Percentiles rank a stretch among this genome's conserved stretches.
phyloP scores from a whole-genome alignment of 441 rosid genomes.

The Aquilaria agallochum region DNA sequence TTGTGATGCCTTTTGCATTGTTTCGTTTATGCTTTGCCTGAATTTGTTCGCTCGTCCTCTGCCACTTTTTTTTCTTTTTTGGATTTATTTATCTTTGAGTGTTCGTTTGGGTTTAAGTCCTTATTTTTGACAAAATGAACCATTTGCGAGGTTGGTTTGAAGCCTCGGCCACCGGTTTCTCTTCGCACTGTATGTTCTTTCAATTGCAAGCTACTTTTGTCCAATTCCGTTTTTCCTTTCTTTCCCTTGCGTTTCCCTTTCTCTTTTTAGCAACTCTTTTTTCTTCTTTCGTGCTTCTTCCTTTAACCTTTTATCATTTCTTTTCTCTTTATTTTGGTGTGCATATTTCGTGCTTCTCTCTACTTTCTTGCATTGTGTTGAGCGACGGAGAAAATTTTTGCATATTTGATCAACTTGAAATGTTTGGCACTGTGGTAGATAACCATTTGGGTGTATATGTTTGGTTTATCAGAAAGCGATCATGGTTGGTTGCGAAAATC shows the following conservation, averaged over 20 bases:
- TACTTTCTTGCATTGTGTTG: not conserved
- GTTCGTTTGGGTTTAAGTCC: too few species aligned
- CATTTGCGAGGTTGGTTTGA: not conserved
- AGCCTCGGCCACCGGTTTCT: not conserved
- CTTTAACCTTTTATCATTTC: not conserved
- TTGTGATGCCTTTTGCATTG: not conserved
- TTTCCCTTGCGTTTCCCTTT: conserved; percentile 1
- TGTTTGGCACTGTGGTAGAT: not conserved
- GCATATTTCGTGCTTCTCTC: not conserved
- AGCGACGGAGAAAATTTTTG: not conserved
- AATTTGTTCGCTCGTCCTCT: not conserved
- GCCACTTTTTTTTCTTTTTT: not conserved
- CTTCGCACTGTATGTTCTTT: not conserved
- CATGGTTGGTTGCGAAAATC: conserved; percentile 3
- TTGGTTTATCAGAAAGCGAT: conserved; percentile 6
- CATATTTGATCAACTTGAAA: not conserved
- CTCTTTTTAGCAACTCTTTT: not conserved
- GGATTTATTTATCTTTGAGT: not conserved
- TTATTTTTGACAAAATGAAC: too few species aligned
- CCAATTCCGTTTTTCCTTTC: conserved; percentile 4
- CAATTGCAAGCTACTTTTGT: too few species aligned
- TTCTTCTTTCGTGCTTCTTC: not conserved
- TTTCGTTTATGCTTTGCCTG: not conserved
- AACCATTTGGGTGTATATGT: too few species aligned
- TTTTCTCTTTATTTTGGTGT: conserved; percentile 1